Evolutionary conservation across 306 rosid genomes (phyloP).

Genomic region (Cicer chorassanicum): DNA sequence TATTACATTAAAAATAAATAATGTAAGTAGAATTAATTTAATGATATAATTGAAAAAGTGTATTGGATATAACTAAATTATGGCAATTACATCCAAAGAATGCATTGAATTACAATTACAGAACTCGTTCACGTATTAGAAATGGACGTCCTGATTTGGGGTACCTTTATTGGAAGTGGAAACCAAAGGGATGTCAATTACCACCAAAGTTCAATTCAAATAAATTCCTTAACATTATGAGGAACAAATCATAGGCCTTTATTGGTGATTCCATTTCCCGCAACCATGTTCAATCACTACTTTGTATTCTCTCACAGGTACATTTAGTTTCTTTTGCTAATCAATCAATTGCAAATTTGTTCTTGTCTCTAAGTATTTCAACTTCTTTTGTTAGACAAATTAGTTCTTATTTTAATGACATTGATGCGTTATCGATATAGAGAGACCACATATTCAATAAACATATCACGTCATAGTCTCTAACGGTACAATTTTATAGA

Average conservation of each 20-base stretch:
- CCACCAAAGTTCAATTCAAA: constrained; percentile 66
- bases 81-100: too few relatives aligned
- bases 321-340: background rate
- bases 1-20: too few relatives aligned
- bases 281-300: constrained; percentile 80
- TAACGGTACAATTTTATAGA: too few relatives aligned
- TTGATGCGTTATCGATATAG: too few relatives aligned
- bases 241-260: constrained; percentile 70
- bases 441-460: too few relatives aligned
- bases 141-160: constrained; percentile 83
- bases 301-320: constrained; percentile 86
- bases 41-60: too few relatives aligned
- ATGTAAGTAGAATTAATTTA: too few relatives aligned
- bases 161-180: constrained; percentile 83
- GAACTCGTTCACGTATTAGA: constrained; percentile 39
- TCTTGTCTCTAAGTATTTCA: background rate
- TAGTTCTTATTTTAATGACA: too few relatives aligned
- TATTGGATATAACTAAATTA: too few relatives aligned
- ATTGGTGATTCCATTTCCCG: constrained; percentile 86
- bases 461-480: too few relatives aligned
- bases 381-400: too few relatives aligned
- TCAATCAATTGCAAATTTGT: constrained; percentile 18
- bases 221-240: constrained; percentile 71
- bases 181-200: constrained; percentile 64
- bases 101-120: too few relatives aligned